A percentile compares a stretch with the other conserved stretches of the same genome.
Conservation (phyloP, 2,329 filamentous ascomycete species). For the Fusarium marasasianum region DNA sequence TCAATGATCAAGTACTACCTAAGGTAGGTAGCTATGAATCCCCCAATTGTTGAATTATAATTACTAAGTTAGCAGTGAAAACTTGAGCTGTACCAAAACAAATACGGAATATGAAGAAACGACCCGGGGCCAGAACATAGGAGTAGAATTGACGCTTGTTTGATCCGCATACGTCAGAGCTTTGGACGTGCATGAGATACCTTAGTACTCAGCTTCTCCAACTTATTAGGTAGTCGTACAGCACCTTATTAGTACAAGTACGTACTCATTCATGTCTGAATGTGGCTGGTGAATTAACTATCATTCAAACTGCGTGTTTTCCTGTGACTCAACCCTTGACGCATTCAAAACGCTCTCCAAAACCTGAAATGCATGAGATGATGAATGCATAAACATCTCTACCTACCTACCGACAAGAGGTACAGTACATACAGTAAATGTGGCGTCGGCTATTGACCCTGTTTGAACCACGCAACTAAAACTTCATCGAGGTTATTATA, state of each 20-base stretch:
- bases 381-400: neutral
- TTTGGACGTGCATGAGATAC: neutral
- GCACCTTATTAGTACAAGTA: neutral
- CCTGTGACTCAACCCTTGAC: constrained; percentile 2
- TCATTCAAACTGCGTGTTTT: neutral
- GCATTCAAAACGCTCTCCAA: constrained; percentile 8
- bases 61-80: neutral
- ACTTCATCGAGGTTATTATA: constrained; percentile 34
- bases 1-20: too few species aligned
- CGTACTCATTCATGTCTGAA: neutral
- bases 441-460: constrained; percentile 42
- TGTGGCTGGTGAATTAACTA: constrained; percentile 12
- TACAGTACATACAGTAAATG: neutral
- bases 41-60: neutral
- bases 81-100: neutral
- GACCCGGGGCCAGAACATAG: neutral
- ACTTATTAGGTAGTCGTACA: neutral
- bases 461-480: constrained; percentile 35
- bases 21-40: too few species aligned
- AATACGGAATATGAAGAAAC: neutral
- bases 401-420: neutral
- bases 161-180: neutral
- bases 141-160: neutral
- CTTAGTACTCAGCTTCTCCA: neutral
- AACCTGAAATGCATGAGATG: constrained; percentile 14